phyloP scores from a whole-genome alignment of 169 alveolate genomes.

The Cryptosporidium bovis region DNA sequence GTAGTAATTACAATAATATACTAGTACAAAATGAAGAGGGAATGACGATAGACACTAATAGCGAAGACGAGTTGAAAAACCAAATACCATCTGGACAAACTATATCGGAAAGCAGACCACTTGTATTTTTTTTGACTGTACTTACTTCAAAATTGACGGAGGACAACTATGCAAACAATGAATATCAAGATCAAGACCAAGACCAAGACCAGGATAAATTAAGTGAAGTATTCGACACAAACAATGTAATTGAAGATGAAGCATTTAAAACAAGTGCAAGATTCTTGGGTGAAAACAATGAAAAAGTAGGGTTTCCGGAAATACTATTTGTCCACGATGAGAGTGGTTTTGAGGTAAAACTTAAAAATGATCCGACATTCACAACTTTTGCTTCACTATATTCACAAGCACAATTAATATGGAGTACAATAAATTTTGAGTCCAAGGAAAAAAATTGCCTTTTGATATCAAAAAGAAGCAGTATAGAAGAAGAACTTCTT shows the following conservation, averaged over 20 bases:
- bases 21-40: too few species aligned
- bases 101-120: constrained; percentile 29
- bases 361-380: constrained; percentile 31
- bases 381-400: constrained; percentile 41
- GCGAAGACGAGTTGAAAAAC: neutral
- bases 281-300: too few species aligned
- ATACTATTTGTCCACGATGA: constrained; percentile 1
- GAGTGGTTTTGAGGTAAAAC: neutral
- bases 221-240: constrained; percentile 26
- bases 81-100: constrained; percentile 3
- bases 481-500: neutral
- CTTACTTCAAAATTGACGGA: neutral
- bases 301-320: neutral
- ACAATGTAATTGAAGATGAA: neutral
- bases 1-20: too few species aligned
- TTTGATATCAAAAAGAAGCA: neutral
- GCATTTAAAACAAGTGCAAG: neutral
- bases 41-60: too few species aligned
- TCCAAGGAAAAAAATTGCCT: neutral
- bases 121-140: constrained; percentile 15
- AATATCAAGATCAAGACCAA: too few species aligned
- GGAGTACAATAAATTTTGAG: neutral
- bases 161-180: too few species aligned
- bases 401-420: constrained; percentile 50
- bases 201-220: neutral